These are phyloP conservation scores for Bruguiera gymnorhiza DNA, from an alignment of 345 rosid species.

Conservation along the genomic window DNA sequence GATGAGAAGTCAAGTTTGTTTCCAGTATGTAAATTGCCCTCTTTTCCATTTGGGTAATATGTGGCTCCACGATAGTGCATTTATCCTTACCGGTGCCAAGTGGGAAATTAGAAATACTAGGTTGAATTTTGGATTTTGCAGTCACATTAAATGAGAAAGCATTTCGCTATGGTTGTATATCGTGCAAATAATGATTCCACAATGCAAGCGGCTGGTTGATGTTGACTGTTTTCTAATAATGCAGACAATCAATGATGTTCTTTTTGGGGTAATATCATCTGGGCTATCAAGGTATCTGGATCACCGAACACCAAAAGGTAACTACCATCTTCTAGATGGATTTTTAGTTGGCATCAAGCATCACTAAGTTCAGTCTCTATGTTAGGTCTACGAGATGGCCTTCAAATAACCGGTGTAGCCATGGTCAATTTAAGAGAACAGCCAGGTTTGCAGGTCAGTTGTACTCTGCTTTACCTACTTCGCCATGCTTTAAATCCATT, in stretches of 20 bases:
- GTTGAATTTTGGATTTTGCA: too few relatives aligned
- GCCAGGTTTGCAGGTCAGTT: conserved; percentile 40
- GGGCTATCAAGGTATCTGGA: conserved; percentile 55
- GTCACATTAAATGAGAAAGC: too few relatives aligned
- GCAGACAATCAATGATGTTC: conserved; percentile 70
- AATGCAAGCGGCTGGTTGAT: neutral
- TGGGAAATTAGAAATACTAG: too few relatives aligned
- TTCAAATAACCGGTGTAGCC: conserved; percentile 47
- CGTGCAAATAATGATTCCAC: neutral
- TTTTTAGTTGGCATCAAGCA: neutral
- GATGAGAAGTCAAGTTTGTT: too few relatives aligned
- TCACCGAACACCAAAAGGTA: conserved; percentile 45
- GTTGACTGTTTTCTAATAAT: neutral
- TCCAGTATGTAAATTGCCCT: too few relatives aligned
- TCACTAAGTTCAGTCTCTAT: neutral
- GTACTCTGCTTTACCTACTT: too few relatives aligned
- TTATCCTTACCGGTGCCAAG: too few relatives aligned
- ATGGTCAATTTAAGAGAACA: conserved; percentile 57
- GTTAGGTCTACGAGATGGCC: conserved; percentile 38
- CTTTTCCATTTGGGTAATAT: too few relatives aligned
- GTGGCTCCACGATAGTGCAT: too few relatives aligned
- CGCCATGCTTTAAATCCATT: too few relatives aligned
- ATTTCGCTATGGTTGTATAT: too few relatives aligned
- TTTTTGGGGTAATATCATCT: conserved; percentile 44
- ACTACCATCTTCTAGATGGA: neutral